Conservation (phyloP, 2,329 filamentous ascomycete species). For the Epichloe typhina region DNA sequence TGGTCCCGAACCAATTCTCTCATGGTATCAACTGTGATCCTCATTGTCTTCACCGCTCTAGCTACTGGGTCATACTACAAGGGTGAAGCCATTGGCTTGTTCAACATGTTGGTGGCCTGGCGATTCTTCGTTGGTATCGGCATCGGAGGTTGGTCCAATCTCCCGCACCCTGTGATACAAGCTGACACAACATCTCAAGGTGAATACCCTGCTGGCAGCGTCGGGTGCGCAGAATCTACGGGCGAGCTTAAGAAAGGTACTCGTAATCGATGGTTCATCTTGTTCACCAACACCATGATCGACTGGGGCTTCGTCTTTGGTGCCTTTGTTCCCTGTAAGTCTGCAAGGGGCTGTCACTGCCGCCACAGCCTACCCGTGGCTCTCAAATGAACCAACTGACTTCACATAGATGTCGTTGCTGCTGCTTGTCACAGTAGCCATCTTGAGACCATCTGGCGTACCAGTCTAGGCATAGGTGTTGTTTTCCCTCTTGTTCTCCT, state of each 20-base stretch:
- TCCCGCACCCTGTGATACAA: conserved; percentile 33
- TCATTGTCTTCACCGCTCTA: conserved; percentile 75
- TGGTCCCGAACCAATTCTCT: conserved; percentile 77
- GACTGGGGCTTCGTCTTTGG: conserved; percentile 73
- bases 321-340: conserved; percentile 56
- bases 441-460: conserved; percentile 66
- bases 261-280: conserved; percentile 81
- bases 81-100: conserved; percentile 55
- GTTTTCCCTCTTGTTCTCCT: conserved; percentile 65
- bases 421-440: conserved; percentile 46
- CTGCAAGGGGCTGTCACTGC: neutral
- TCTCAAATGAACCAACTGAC: neutral
- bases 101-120: conserved; percentile 66
- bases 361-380: no score
- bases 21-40: conserved; percentile 66
- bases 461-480: conserved; percentile 64
- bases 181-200: conserved; percentile 20
- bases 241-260: conserved; percentile 69
- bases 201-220: conserved; percentile 72
- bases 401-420: conserved; percentile 31
- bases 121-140: conserved; percentile 71
- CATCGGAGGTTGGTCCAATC: conserved; percentile 45
- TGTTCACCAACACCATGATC: conserved; percentile 83
- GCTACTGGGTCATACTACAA: conserved; percentile 64
- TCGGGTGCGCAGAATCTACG: conserved; percentile 64